Conservation (phyloP, 768 basidiomycete species). For the Lyophyllum atratum region DNA sequence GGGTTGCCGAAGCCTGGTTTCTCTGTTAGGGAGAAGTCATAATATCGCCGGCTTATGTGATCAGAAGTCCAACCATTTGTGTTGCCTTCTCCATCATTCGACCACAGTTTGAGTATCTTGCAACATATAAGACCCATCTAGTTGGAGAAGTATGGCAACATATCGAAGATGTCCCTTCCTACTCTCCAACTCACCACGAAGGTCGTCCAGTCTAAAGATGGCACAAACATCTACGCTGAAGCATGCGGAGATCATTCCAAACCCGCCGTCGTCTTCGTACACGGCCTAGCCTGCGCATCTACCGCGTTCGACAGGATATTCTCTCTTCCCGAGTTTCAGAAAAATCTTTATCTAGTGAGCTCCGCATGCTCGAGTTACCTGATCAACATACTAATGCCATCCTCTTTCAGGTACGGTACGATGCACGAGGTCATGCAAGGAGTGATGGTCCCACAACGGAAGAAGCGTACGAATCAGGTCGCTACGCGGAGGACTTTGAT, state of each 20-base stretch:
- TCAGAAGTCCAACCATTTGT: background rate
- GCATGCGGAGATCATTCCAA: slow-evolving; percentile 13
- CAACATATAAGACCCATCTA: background rate
- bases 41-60: background rate
- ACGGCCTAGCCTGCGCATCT: slow-evolving; percentile 11
- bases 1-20: too few species aligned
- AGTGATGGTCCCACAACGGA: slow-evolving; percentile 31
- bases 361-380: background rate
- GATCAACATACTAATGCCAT: background rate
- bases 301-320: slow-evolving; percentile 14
- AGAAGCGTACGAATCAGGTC: slow-evolving; percentile 26
- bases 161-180: background rate
- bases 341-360: slow-evolving; percentile 12
- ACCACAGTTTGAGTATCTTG: background rate
- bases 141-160: background rate
- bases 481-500: slow-evolving; percentile 34
- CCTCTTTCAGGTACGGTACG: slow-evolving; percentile 37
- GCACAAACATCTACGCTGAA: slow-evolving; percentile 13
- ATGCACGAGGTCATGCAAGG: slow-evolving; percentile 34
- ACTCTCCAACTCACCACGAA: slow-evolving; percentile 8
- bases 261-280: slow-evolving; percentile 13
- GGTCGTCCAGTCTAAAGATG: slow-evolving; percentile 13
- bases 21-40: too few species aligned
- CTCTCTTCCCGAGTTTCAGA: slow-evolving; percentile 8
- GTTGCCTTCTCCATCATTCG: background rate